A percentile compares a stretch with the other conserved stretches of the same genome.
Evolutionary conservation across 2,329 filamentous ascomycete genomes (phyloP).

Genomic region (Aspergillus niger): DNA sequence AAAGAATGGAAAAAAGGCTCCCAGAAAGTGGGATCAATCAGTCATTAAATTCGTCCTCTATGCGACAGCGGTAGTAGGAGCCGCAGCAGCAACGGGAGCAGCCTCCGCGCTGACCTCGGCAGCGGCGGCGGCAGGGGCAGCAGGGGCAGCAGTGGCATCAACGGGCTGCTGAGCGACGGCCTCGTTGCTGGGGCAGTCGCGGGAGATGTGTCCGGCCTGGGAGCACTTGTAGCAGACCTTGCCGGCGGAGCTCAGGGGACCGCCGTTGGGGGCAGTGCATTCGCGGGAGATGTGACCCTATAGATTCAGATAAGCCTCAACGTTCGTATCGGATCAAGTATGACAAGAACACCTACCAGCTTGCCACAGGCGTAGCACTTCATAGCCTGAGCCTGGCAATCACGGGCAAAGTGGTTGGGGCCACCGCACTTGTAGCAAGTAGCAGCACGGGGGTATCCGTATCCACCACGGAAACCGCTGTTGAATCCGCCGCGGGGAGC

Average conservation of each 20-base stretch:
- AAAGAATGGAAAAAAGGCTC: constrained; percentile 24
- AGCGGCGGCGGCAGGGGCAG: constrained; percentile 33
- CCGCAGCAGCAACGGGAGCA: constrained; percentile 37
- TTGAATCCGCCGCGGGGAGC: constrained; percentile 67
- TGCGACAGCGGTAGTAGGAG: constrained; percentile 48
- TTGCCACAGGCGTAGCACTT: constrained; percentile 98
- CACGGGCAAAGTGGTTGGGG: constrained; percentile 96
- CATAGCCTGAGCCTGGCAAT: constrained; percentile 98
- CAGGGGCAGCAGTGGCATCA: constrained; percentile 35
- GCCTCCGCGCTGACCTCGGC: constrained; percentile 43
- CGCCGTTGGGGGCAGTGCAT: constrained; percentile 95
- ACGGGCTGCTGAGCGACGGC: constrained; percentile 41
- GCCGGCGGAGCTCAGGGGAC: constrained; percentile 89
- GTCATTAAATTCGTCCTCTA: constrained; percentile 32
- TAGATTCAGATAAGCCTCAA: constrained; percentile 4
- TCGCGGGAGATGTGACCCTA: constrained; percentile 86
- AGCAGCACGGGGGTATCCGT: constrained; percentile 59
- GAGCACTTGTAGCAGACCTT: constrained; percentile 99
- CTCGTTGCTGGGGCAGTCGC: constrained; percentile 83
- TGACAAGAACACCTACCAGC: constrained; percentile 52
- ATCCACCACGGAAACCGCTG: constrained; percentile 71
- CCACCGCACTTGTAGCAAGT: constrained; percentile 73
- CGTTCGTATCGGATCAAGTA: neutral
- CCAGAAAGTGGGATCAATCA: constrained; percentile 20
- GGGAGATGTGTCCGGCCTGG: constrained; percentile 92